Conservation (phyloP, 1,284 basidiomycete genomes). For the Wallemia mellicola region DNA sequence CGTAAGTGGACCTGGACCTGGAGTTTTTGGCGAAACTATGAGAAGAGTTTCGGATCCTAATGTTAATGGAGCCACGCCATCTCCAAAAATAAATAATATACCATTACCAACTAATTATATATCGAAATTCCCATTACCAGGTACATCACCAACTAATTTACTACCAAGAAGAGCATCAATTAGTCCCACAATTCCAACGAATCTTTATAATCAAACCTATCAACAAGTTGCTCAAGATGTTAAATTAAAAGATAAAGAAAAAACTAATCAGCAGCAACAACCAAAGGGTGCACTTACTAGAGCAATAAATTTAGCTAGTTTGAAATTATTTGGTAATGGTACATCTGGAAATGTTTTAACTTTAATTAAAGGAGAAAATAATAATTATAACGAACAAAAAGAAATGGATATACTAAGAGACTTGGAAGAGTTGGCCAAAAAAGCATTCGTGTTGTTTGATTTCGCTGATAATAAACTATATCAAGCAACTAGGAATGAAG, state of each 20-base stretch:
- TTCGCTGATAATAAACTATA: slow-evolving; percentile 83
- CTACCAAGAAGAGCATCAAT: background rate
- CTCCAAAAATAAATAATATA: background rate
- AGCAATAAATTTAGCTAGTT: slow-evolving; percentile 61
- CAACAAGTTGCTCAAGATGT: slow-evolving; percentile 7
- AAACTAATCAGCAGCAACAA: slow-evolving; percentile 7
- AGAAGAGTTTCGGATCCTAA: background rate
- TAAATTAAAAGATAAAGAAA: slow-evolving; percentile 9
- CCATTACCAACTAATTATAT: slow-evolving; percentile 3
- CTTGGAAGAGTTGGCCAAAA: slow-evolving; percentile 73
- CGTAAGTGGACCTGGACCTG: slow-evolving; percentile 2
- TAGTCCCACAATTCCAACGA: slow-evolving; percentile 4
- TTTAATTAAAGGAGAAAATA: slow-evolving; percentile 7
- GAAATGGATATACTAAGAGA: slow-evolving; percentile 45
- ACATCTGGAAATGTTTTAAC: background rate
- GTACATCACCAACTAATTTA: slow-evolving; percentile 4
- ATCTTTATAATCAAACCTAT: slow-evolving; percentile 5
- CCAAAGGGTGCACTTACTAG: slow-evolving; percentile 38
- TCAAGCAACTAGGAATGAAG: slow-evolving; percentile 13
- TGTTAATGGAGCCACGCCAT: background rate
- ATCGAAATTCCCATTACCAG: slow-evolving; percentile 5
- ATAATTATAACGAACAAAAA: slow-evolving; percentile 29
- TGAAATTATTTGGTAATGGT: slow-evolving; percentile 47
- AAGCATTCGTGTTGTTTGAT: slow-evolving; percentile 68
- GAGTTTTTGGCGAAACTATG: background rate